A percentile compares a stretch with the other conserved stretches of the same genome.
Conservation (phyloP, 768 basidiomycete genomes). For the Bullera alba region DNA sequence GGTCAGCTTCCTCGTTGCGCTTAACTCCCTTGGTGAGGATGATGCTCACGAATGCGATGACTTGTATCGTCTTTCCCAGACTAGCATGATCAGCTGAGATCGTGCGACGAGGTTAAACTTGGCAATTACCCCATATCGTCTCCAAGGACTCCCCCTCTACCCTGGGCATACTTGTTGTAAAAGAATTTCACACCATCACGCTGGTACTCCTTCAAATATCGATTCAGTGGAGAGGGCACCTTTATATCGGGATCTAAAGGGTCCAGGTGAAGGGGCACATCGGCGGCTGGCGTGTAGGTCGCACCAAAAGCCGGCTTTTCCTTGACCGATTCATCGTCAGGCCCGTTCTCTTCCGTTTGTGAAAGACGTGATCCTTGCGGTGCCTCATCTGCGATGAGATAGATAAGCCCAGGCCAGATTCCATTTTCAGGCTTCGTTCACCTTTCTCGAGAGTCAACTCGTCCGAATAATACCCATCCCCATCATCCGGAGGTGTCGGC, state of each 20-base stretch:
- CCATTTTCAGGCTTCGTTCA: too few species aligned
- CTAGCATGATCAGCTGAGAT: constrained; percentile 8
- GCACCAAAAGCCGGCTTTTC: too few species aligned
- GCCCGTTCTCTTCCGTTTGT: too few species aligned
- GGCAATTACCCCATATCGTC: constrained; percentile 87
- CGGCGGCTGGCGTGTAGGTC: too few species aligned
- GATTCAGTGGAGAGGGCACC: constrained; percentile 57
- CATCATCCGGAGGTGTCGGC: too few species aligned
- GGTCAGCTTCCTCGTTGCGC: constrained; percentile 46
- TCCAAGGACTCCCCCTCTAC: constrained; percentile 73
- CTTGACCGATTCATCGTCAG: too few species aligned
- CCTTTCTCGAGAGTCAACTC: too few species aligned
- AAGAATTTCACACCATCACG: constrained; percentile 78
- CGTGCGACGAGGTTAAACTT: constrained; percentile 12
- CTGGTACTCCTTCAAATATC: constrained; percentile 84
- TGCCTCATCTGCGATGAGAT: too few species aligned
- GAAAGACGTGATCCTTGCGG: too few species aligned
- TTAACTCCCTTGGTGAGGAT: not conserved
- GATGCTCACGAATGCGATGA: constrained; percentile 36
- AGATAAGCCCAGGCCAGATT: too few species aligned
- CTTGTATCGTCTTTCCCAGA: constrained; percentile 87
- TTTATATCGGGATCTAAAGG: constrained; percentile 13
- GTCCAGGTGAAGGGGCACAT: constrained; percentile 25
- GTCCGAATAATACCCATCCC: too few species aligned
- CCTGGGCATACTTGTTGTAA: constrained; percentile 62